Conservation (phyloP, 2,329 filamentous ascomycete species). For the Didymella arachidicola region DNA sequence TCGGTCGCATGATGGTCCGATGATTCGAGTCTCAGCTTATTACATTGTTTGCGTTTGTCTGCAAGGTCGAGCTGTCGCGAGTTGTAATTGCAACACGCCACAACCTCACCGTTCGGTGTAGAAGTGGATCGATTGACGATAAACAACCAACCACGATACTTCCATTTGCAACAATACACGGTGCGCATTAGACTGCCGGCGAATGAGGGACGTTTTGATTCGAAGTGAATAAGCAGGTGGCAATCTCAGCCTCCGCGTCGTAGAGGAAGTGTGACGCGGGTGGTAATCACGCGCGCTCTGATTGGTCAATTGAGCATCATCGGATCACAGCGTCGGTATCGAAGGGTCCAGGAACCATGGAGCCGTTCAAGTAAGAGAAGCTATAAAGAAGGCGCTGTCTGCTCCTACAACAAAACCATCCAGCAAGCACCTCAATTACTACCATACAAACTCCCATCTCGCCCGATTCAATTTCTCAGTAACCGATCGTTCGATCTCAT, state of each 20-base stretch:
- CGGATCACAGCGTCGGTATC: conserved; percentile 30
- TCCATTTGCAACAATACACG: conserved; percentile 14
- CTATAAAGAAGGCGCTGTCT: conserved; percentile 32
- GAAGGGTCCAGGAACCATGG: conserved; percentile 28
- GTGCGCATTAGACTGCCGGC: conserved; percentile 20
- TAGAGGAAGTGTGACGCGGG: conserved; percentile 18
- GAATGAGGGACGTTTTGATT: conserved; percentile 31
- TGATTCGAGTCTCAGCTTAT: not conserved
- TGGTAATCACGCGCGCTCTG: conserved; percentile 44
- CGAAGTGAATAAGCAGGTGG: conserved; percentile 36
- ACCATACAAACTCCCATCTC: not conserved
- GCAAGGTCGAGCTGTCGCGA: not conserved
- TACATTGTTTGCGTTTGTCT: not conserved
- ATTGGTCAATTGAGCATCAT: conserved; percentile 34
- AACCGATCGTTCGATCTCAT: conserved; percentile 1
- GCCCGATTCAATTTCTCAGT: conserved; percentile 4
- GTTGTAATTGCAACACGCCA: conserved; percentile 10
- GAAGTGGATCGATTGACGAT: conserved; percentile 9
- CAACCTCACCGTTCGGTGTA: conserved; percentile 3
- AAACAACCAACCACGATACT: conserved; percentile 15
- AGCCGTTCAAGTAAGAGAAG: conserved; percentile 24
- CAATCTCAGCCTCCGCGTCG: conserved; percentile 25
- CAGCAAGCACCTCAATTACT: conserved; percentile 11
- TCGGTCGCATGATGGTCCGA: conserved; percentile 36
- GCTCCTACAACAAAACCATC: conserved; percentile 9